Base-by-base conservation (phyloP, 306 rosid species). In the Gastrolobium villosum region DNA sequence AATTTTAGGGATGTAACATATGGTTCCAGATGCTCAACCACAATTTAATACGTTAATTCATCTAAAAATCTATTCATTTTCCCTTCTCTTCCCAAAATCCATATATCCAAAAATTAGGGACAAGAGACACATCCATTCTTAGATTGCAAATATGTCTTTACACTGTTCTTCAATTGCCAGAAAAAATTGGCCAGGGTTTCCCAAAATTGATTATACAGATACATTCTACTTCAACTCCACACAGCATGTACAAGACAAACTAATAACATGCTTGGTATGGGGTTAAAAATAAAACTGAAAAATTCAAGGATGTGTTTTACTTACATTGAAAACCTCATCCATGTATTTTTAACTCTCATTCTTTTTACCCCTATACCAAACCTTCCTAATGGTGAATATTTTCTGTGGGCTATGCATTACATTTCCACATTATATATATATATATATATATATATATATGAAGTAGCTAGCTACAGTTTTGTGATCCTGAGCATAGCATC, bases 401-500 rank as follows among this genome's bases (percentile, higher is more conserved):
- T 82, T 53, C 10, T 43, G 13, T 14, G 10, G 39, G 32, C 49
- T 49, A 71, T 62, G 63, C 69, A 68, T 20, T 36, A n/a, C 34
- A 59, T 34, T 35, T 81, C 55, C 45, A 36, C 66, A 13, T 2
- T 40, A 10, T 49, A 11, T 78, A 46, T 7, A 36, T 26, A 13
- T 35, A n/a, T 40, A 10, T 49, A 11, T 78, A 46, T 40, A 10
- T 49, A 11, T 78, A 46, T 7, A 36, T 26, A 13, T 35, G 15
- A 14, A 46, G 34, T 6, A 77, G 50, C 83, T 65, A 74, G 57
- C 35, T 34, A 44, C 11, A 74, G 49, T 64, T 82, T 54, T 79
- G 79, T 57, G 82, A 65, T 67, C 5, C 37, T 10, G 80, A 79
- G 72, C 89, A 88, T 61, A 41, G 50, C 91, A 92, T 74, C 64